These are phyloP conservation scores for Nicotiana obtusifolia DNA, from an alignment of 257 asterid species.

Conservation along the genomic window DNA sequence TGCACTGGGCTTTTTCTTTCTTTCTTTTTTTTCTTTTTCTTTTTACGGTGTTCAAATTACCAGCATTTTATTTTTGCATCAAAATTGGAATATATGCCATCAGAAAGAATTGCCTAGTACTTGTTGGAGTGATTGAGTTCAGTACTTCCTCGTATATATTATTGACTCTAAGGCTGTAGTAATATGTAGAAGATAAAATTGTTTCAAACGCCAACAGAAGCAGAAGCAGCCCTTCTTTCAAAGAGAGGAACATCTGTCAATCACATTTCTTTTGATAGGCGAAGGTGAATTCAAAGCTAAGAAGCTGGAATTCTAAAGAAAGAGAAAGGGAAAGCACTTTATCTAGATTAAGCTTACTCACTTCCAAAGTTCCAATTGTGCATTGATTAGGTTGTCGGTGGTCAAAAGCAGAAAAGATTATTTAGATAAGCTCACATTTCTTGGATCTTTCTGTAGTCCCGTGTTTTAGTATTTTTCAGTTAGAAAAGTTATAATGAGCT, in stretches of 20 bases:
- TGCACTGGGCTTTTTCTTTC: too few relatives aligned
- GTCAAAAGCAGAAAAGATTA: neutral
- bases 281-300: neutral
- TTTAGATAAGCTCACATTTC: conserved; percentile 8
- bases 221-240: neutral
- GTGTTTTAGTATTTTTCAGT: neutral
- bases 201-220: neutral
- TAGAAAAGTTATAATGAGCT: neutral
- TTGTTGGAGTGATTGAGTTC: neutral
- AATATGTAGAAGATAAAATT: neutral
- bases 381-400: neutral
- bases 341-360: neutral
- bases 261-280: neutral
- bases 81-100: neutral
- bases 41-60: neutral
- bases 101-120: conserved; percentile 2
- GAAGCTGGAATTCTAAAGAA: neutral
- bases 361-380: conserved; percentile 1
- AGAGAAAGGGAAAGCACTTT: neutral
- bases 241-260: neutral
- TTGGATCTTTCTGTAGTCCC: conserved; percentile 4
- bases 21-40: too few relatives aligned
- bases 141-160: neutral
- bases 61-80: neutral
- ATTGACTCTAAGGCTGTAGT: neutral